Conservation (phyloP, 2,329 filamentous ascomycete species). For the Fusarium odoratissimum region DNA sequence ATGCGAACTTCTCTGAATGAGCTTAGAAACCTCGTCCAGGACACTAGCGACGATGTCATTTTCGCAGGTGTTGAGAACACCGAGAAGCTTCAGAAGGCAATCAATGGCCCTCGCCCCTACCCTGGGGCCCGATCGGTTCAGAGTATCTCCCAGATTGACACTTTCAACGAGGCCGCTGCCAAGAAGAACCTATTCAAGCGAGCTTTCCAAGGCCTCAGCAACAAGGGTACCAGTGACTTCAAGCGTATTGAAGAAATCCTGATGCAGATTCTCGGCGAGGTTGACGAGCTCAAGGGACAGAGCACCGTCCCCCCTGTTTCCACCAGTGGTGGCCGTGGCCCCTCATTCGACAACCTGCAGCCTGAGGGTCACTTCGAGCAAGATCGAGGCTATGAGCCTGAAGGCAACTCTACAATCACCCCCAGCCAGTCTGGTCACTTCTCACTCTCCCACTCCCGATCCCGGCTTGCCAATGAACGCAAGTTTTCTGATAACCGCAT, state of each 20-base stretch:
- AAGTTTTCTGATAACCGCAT: slow-evolving; percentile 82
- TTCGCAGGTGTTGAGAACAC: slow-evolving; percentile 90
- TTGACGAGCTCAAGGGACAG: slow-evolving; percentile 81
- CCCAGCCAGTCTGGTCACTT: slow-evolving; percentile 82
- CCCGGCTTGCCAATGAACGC: slow-evolving; percentile 60
- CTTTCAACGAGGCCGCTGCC: slow-evolving; percentile 66
- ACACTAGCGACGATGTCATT: slow-evolving; percentile 85
- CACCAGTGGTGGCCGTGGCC: slow-evolving; percentile 62
- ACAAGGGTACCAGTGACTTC: slow-evolving; percentile 89
- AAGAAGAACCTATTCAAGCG: slow-evolving; percentile 96
- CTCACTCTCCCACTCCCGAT: slow-evolving; percentile 67
- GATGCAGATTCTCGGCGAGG: slow-evolving; percentile 89
- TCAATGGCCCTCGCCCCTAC: slow-evolving; percentile 87
- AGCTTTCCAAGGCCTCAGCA: slow-evolving; percentile 89
- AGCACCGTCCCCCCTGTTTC: slow-evolving; percentile 57
- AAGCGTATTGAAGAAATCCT: slow-evolving; percentile 92
- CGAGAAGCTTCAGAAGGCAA: slow-evolving; percentile 83
- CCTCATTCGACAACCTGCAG: slow-evolving; percentile 76
- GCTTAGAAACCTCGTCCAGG: slow-evolving; percentile 90
- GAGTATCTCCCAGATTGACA: slow-evolving; percentile 66
- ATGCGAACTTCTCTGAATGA: slow-evolving; percentile 98
- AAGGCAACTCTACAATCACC: slow-evolving; percentile 77
- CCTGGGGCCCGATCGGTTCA: slow-evolving; percentile 74
- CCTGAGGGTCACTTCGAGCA: slow-evolving; percentile 73
- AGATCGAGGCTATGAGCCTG: slow-evolving; percentile 82